These are phyloP conservation scores for Panaeolus papilionaceus DNA, from an alignment of 768 basidiomycete species.

Conservation along the genomic window DNA sequence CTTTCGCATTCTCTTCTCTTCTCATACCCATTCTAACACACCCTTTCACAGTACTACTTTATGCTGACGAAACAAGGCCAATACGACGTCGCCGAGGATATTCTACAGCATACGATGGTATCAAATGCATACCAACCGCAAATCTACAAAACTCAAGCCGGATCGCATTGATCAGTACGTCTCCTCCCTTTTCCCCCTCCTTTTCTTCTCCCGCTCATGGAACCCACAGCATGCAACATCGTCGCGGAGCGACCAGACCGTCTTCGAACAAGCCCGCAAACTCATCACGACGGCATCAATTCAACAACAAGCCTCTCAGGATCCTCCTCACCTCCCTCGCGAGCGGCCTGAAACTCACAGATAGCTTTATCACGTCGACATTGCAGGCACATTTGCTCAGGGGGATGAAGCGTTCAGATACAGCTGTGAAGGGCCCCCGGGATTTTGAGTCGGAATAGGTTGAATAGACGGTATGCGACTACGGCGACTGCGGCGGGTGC, in stretches of 20 bases:
- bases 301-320: conserved; percentile 86
- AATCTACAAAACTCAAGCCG: conserved; percentile 72
- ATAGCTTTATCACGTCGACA: conserved; percentile 77
- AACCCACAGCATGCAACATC: conserved; percentile 72
- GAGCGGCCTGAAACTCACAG: conserved; percentile 71
- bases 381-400: conserved; percentile 87
- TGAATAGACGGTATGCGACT: conserved; percentile 67
- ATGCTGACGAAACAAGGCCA: conserved; percentile 67
- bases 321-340: conserved; percentile 78
- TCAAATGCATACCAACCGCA: conserved; percentile 77
- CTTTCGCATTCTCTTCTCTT: too few species aligned
- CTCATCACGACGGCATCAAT: conserved; percentile 79
- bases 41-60: conserved; percentile 69
- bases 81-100: conserved; percentile 72
- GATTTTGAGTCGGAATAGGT: conserved; percentile 63
- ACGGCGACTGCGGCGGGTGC: conserved; percentile 37
- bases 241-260: conserved; percentile 56
- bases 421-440: conserved; percentile 69
- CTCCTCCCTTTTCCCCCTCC: not conserved
- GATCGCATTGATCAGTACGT: conserved; percentile 76
- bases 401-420: conserved; percentile 75
- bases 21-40: not conserved
- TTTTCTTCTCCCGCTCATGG: not conserved
- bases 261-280: conserved; percentile 80
- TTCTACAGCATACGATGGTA: conserved; percentile 74